Base-by-base conservation (phyloP, 441 rosid genomes). In the Erysimum cheiri region DNA sequence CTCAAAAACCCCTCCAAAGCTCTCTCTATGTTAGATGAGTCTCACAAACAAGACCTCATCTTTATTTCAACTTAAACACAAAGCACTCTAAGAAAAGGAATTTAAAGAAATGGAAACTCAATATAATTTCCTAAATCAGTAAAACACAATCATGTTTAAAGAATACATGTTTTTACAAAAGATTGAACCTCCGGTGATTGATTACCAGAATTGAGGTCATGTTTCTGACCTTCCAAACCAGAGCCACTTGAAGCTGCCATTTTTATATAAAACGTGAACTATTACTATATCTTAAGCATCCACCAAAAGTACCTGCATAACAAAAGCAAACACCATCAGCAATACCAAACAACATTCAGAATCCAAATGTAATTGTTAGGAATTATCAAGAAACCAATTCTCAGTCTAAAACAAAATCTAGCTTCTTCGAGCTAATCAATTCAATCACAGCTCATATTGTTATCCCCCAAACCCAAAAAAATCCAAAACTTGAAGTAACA, bases 171-270 rank as follows among this genome's bases (percentile, higher is more conserved):
- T 5, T 4, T 44, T 39, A 67, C 55, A 28, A 22, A 73, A 71
- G 75, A 44, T 60, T 68, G 63, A 49, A 69, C 67, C 69, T 77
- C 72, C 47, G 50, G 59, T 10, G 24, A 19, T 19, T 10, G 61
- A 58, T 65, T 43, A 66, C 78, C 80, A 46, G 48, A 67, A 74
- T 58, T 64, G 33, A 26, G 35, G 66, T 80, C 83, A 55, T 46
- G 65, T 22, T 71, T 79, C 81, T 80, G 81, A 39, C 60, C 69
- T 54, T 66, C 73, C 63, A 70, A 67, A 35, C 66, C 55, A 62
- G 77, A 73, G 72, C 67, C 56, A 8, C 63, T 63, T 48, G 84
- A 79, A 39, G 83, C 79, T n/a, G 75, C 87, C 94, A 87, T 85
- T 31, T 17, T 37, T 13, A 22, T 52, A 14, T 35, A 17, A 26